These are phyloP conservation scores for Hyphodiscus sp. DNA, from an alignment of 2,329 filamentous ascomycete species.

Conservation along the genomic window DNA sequence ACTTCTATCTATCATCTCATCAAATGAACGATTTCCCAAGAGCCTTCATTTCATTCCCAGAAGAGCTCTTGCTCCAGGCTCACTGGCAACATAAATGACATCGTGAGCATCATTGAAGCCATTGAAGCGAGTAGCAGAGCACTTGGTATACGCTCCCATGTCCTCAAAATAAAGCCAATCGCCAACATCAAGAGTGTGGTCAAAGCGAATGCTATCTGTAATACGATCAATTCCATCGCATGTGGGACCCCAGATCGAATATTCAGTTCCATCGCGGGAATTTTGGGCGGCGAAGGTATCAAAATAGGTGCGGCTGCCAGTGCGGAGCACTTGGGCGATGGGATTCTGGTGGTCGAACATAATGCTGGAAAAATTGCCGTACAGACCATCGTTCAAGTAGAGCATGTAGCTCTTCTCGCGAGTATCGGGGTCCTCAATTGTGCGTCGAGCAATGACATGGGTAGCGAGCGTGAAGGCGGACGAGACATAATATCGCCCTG, in stretches of 20 bases:
- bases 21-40: background rate
- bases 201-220: conserved; percentile 70
- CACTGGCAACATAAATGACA: conserved; percentile 90
- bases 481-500: conserved; percentile 92
- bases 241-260: conserved; percentile 97
- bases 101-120: conserved; percentile 91
- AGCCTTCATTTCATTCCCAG: conserved; percentile 34
- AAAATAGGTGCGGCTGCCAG: conserved; percentile 51
- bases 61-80: conserved; percentile 75
- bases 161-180: conserved; percentile 99
- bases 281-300: conserved; percentile 45
- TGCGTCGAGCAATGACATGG: conserved; percentile 92
- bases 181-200: conserved; percentile 75
- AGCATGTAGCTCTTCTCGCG: conserved; percentile 81
- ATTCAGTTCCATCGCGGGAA: conserved; percentile 57
- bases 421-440: conserved; percentile 64
- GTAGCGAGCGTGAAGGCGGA: conserved; percentile 90
- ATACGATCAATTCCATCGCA: conserved; percentile 98
- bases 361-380: conserved; percentile 98
- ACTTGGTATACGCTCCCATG: conserved; percentile 98
- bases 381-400: conserved; percentile 95
- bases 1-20: background rate
- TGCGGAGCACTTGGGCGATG: conserved; percentile 70
- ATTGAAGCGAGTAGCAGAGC: conserved; percentile 96
- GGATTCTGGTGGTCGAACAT: conserved; percentile 98